These are phyloP conservation scores for Anthostomella pinea DNA, from an alignment of 2,329 filamentous ascomycete genomes.

Conservation along the genomic window DNA sequence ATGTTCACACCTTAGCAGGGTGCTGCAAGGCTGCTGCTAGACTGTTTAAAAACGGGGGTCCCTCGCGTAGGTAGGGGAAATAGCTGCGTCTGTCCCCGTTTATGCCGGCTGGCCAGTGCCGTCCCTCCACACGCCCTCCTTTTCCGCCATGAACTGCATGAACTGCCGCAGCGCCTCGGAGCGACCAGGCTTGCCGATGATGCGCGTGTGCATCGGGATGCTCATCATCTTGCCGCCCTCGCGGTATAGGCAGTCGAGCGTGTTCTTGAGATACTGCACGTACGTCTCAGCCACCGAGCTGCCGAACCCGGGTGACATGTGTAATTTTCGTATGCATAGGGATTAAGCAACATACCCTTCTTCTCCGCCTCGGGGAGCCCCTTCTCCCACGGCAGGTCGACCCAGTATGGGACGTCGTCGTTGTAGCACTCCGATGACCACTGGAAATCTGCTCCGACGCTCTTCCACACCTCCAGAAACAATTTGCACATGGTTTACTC, in stretches of 20 bases:
- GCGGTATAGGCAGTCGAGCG: slow-evolving; percentile 39
- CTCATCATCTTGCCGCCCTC: slow-evolving; percentile 43
- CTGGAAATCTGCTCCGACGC: slow-evolving; percentile 24
- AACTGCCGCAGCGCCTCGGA: slow-evolving; percentile 38
- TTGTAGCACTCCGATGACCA: slow-evolving; percentile 31
- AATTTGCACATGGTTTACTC: too few relatives aligned
- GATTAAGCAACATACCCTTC: slow-evolving; percentile 38
- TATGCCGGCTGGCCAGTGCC: too few relatives aligned
- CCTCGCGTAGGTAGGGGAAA: too few relatives aligned
- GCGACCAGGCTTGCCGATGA: slow-evolving; percentile 39
- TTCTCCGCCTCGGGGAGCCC: slow-evolving; percentile 27
- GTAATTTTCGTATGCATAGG: slow-evolving; percentile 41
- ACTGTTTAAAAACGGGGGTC: too few relatives aligned
- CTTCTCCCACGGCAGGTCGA: slow-evolving; percentile 29
- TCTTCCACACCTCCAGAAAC: slow-evolving; percentile 28
- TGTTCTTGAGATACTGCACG: slow-evolving; percentile 40
- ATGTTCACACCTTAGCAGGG: too few relatives aligned
- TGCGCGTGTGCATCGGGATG: slow-evolving; percentile 38
- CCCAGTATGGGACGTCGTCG: slow-evolving; percentile 29
- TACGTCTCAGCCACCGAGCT: slow-evolving; percentile 36
- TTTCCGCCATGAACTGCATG: slow-evolving; percentile 36
- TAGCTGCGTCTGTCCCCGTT: too few relatives aligned
- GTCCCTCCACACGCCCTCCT: slow-evolving; percentile 42
- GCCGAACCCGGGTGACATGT: slow-evolving; percentile 41
- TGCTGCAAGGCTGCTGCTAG: too few relatives aligned